Evolutionary conservation across 176 grass and related monocot species (phyloP).

Genomic region (Puya raimondii): DNA sequence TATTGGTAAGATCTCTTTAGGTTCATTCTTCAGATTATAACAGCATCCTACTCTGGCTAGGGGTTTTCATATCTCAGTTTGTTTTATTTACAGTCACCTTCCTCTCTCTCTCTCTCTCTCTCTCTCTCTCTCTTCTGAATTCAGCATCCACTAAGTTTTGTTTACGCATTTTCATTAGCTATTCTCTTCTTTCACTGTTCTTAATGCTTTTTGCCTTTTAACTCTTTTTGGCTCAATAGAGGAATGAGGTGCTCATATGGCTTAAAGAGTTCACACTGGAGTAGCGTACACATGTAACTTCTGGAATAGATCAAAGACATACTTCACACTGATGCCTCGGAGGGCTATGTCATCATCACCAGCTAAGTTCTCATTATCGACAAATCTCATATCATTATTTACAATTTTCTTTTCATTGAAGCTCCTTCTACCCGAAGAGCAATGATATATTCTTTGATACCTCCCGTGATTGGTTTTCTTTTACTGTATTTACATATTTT

Average conservation of each 20-base stretch:
- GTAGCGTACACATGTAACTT: neutral
- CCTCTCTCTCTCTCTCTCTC: neutral
- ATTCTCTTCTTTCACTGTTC: neutral
- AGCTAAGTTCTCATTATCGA: no score
- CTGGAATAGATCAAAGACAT: neutral
- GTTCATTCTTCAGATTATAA: no score
- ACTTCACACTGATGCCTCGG: neutral
- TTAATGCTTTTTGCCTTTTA: neutral
- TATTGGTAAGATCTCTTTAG: no score
- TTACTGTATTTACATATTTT: no score
- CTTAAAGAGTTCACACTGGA: neutral
- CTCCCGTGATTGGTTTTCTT: no score
- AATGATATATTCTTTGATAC: no score
- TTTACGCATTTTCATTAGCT: neutral
- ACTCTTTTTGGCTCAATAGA: neutral
- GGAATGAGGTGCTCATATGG: conserved; percentile 11
- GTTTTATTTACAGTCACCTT: neutral
- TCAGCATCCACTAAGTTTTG: neutral
- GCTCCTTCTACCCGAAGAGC: no score
- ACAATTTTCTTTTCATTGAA: no score
- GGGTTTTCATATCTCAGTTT: no score
- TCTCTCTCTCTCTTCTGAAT: neutral
- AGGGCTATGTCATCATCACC: no score
- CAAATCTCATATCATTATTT: no score
- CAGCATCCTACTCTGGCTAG: no score